A percentile compares a stretch with the other conserved stretches of the same genome.
phyloP scores from a whole-genome alignment of 208 protist genomes.

The Angomonas deanei region DNA sequence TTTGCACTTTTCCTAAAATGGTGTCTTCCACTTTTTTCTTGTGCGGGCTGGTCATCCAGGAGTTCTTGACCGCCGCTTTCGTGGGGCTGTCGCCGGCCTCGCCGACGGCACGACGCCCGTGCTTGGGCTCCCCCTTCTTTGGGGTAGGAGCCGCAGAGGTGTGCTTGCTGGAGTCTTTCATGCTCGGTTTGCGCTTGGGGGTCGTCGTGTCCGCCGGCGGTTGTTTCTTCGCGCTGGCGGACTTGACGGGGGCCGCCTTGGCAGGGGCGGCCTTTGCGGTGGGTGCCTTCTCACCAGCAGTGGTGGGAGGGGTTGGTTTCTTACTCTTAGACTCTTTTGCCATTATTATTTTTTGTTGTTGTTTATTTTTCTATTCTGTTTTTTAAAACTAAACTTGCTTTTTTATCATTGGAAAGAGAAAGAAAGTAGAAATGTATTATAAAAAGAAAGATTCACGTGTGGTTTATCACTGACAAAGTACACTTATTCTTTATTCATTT shows the following conservation, averaged over 20 bases:
- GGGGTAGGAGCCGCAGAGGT: neutral
- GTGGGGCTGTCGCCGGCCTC: neutral
- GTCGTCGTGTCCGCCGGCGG: neutral
- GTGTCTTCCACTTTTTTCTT: slow-evolving; percentile 21
- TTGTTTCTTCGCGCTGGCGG: neutral
- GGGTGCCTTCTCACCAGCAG: neutral
- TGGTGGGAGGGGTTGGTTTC: too few species aligned
- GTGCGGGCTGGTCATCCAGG: neutral
- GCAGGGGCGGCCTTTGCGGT: neutral
- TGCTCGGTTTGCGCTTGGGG: neutral
- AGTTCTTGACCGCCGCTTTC: neutral
- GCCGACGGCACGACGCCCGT: slow-evolving; percentile 9
- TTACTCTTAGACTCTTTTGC: neutral
- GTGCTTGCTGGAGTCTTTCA: neutral
- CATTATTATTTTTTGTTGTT: neutral
- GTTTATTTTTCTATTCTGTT: neutral
- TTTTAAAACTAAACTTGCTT: neutral
- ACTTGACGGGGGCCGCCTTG: neutral
- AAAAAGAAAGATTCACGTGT: too few species aligned
- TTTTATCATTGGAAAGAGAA: neutral
- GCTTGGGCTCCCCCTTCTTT: neutral
- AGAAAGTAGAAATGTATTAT: too few species aligned
- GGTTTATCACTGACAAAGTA: too few species aligned
- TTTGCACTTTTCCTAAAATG: slow-evolving; percentile 30
- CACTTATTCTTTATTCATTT: too few species aligned